Evolutionary conservation across 805 yeast genomes (phyloP), one percentile per base, ranked within the genome.

Genomic region (Scheffersomyces stipitis): DNA sequence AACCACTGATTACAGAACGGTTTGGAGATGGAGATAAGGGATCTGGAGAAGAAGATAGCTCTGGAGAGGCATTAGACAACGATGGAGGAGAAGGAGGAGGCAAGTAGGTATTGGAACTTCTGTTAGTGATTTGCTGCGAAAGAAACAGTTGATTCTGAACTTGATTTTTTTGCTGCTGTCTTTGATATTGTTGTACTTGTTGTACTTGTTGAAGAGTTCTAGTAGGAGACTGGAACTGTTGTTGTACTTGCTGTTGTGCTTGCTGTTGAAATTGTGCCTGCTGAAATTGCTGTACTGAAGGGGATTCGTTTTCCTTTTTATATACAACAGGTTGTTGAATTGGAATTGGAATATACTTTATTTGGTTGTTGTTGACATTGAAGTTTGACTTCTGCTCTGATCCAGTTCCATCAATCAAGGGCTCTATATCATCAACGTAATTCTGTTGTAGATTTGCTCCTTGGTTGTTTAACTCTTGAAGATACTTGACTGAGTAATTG

Each of bases 401-500:
- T 3, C 31, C 14, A n/a, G 16, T 38, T 22, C 40, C 33, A 23
- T 51, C 50, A 36, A 58, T 52, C 30, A 58, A 51, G 26, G 44
- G 64, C 24, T 54, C 71, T 34, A 64, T 65, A 37, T 67, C 70
- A 46, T 60, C 69, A 23, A 53, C 62, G 45, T 60, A 61, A 37
- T 42, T 31, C 27, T 34, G 30, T 8, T 38, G 47, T n/a, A 35
- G 34, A 16, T 41, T 38, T 7, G 10, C 10, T 14, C 28, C 29
- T 3, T 26, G 39, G 10, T 29, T 35, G 24, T 51, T 49, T 26
- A 62, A 45, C 18, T 58, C 60, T 40, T 67, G 71, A 31, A 73
- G 49, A 42, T 71, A 73, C 44, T 66, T 72, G 4, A 62, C 76
- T 2, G 75, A 66, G 41, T 59, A 73, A 24, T 46, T 52, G 36